Base-by-base conservation (phyloP, 2,329 filamentous ascomycete species). In the Pseudogymnoascus sp. region DNA sequence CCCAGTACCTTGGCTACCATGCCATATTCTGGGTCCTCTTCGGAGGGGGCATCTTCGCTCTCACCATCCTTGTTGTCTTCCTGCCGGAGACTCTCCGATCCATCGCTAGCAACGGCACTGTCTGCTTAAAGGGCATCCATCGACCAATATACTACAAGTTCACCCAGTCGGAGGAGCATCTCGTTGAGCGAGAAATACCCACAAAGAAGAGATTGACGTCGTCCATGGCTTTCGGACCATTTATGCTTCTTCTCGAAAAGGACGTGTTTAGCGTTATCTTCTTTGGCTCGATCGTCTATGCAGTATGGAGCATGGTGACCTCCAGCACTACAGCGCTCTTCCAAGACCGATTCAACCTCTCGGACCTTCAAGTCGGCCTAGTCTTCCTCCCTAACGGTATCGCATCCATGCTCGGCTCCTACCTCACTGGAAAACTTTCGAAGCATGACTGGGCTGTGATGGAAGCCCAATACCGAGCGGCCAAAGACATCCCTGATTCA, bases 301-400 rank as follows among this genome's bases (percentile, higher is more conserved):
- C 78, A 0, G 73, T 79, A 11, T 81, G 78, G 78, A 78, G 73
- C 21, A 81, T 81, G 78, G 74, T 81, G 4, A 79, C 77, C 1
- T 75, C 78, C 1, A 77, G 72, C 11, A 81, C 78, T 1, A 75
- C 76, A 0, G 71, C 71, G 1, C 61, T 78, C 3, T 77, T 80
- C 61, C 70, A 76, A 65, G 65, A 70, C 0, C 69, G 67, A 6
- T 80, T 78, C 59, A 62, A 70, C 5, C 71, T 81, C 55, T 76
- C 71, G 37, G 71, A 74, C 3, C 62, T 77, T 16, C 65, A 76
- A 62, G 67, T 79, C 25, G 78, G 78, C 3, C 65, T 79, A 1
- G 73, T 70, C 6, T 79, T 78, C 64, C 67, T 79, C 6, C 73
- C 75, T 5, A 78, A 77, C 63, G 76, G 74, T 12, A 70, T 75